phyloP scores from a whole-genome alignment of 345 rosid genomes.

The Xanthoceras sorbifolium region DNA sequence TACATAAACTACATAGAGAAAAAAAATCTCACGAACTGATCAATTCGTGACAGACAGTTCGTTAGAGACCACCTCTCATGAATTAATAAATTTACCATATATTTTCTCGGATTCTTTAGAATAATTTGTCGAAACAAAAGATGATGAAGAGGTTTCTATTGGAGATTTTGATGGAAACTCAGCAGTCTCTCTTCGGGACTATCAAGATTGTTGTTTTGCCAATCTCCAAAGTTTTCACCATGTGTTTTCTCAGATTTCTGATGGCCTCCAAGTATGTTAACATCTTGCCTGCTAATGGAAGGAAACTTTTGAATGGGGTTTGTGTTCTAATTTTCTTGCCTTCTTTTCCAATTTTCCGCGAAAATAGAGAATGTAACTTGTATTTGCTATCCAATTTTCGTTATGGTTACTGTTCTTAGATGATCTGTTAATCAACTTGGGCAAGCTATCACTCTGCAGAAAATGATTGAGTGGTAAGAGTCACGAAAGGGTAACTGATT shows the following conservation, averaged over 20 bases:
- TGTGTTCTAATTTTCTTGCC: background rate
- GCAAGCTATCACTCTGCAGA: constrained; percentile 79
- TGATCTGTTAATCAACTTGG: constrained; percentile 60
- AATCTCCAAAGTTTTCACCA: constrained; percentile 92
- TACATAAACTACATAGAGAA: too few relatives aligned
- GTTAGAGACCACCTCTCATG: too few relatives aligned
- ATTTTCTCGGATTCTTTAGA: background rate
- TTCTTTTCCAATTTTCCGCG: too few relatives aligned
- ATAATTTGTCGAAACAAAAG: too few relatives aligned
- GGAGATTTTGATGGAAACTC: constrained; percentile 36
- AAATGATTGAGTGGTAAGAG: constrained; percentile 83
- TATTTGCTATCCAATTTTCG: too few relatives aligned
- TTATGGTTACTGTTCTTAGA: too few relatives aligned
- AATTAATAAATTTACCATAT: too few relatives aligned
- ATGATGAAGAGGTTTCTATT: constrained; percentile 38
- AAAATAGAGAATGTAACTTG: too few relatives aligned
- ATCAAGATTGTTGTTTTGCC: constrained; percentile 92
- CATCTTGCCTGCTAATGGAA: constrained; percentile 87
- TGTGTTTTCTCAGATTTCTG: constrained; percentile 90
- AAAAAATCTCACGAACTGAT: too few relatives aligned
- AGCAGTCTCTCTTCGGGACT: constrained; percentile 56
- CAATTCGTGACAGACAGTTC: too few relatives aligned
- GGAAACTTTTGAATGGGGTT: constrained; percentile 94
- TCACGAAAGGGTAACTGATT: background rate
- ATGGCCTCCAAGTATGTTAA: constrained; percentile 98